Evolutionary conservation across 495 filamentous ascomycete genomes (phyloP).

Genomic region (Daldinia caldariorum): DNA sequence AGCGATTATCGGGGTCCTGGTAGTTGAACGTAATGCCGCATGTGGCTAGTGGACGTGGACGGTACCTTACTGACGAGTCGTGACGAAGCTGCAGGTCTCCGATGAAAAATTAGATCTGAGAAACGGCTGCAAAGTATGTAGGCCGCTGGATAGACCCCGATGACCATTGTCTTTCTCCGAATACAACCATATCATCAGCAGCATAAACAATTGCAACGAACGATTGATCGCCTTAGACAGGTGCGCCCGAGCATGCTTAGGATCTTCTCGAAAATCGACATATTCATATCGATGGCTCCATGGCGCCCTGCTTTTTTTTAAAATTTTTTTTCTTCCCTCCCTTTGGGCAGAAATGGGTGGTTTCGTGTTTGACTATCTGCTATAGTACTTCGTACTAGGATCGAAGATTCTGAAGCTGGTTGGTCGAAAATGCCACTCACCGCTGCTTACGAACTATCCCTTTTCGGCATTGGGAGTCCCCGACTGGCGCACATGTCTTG

Average conservation of each 20-base stretch:
- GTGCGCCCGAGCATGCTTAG: constrained; percentile 31
- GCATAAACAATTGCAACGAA: constrained; percentile 4
- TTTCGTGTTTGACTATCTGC: constrained; percentile 47
- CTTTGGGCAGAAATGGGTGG: constrained; percentile 44
- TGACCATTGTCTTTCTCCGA: constrained; percentile 18
- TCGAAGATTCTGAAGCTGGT: constrained; percentile 30
- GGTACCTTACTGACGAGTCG: constrained; percentile 35
- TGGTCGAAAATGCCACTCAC: constrained; percentile 40
- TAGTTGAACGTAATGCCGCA: constrained; percentile 45
- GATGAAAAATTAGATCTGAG: constrained; percentile 44
- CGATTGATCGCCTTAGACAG: constrained; percentile 27
- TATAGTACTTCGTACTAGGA: constrained; percentile 36
- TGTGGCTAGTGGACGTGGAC: constrained; percentile 38
- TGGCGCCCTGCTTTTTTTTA: constrained; percentile 33
- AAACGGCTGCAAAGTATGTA: constrained; percentile 29
- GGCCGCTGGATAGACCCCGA: constrained; percentile 26
- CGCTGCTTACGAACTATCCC: constrained; percentile 43
- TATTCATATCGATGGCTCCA: constrained; percentile 33
- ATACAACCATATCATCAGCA: constrained; percentile 14
- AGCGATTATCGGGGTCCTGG: constrained; percentile 42
- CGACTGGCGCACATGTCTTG: constrained; percentile 43
- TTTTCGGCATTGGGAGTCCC: constrained; percentile 37
- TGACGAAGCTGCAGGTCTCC: constrained; percentile 44
- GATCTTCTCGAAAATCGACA: constrained; percentile 36
- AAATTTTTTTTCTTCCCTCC: constrained; percentile 29